Evolutionary conservation across 768 basidiomycete genomes (phyloP).

Genomic region (Mycena vulgaris): DNA sequence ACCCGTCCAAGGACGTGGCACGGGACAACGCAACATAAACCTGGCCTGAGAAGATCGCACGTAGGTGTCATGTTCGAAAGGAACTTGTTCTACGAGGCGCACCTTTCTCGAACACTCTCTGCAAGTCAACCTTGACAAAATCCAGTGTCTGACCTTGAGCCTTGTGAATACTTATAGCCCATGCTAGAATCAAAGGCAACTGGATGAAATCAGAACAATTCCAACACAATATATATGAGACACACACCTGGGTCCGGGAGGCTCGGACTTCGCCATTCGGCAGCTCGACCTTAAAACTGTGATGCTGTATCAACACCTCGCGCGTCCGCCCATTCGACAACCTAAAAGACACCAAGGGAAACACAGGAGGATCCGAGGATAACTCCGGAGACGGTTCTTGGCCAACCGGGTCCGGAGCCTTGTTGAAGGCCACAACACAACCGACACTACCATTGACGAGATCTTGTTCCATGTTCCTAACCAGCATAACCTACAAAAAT

Average conservation of each 20-base stretch:
- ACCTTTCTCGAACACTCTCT: slow-evolving; percentile 95
- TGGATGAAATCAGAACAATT: slow-evolving; percentile 69
- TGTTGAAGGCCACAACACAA: slow-evolving; percentile 77
- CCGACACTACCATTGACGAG: slow-evolving; percentile 97
- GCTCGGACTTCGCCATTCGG: not conserved
- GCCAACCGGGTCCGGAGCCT: not conserved
- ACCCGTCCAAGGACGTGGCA: slow-evolving; percentile 85
- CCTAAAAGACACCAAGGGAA: too few relatives aligned
- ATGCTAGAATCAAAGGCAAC: slow-evolving; percentile 90
- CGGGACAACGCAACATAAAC: slow-evolving; percentile 93
- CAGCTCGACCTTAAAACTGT: not conserved
- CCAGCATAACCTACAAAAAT: slow-evolving; percentile 86
- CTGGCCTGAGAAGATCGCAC: too few relatives aligned
- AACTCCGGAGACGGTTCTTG: not conserved
- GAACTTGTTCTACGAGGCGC: too few relatives aligned
- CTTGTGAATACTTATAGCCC: slow-evolving; percentile 99
- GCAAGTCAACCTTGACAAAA: slow-evolving; percentile 93
- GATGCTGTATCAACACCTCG: not conserved
- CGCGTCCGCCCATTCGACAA: not conserved
- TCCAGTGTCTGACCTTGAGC: slow-evolving; percentile 97
- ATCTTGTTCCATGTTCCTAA: slow-evolving; percentile 91
- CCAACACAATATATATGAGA: slow-evolving; percentile 77
- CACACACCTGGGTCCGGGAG: slow-evolving; percentile 67
- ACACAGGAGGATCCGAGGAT: not conserved
- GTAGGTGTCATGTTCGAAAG: too few relatives aligned